These are phyloP conservation scores for Sabuloglossum arenarium DNA, from an alignment of 495 filamentous ascomycete species.

Conservation along the genomic window DNA sequence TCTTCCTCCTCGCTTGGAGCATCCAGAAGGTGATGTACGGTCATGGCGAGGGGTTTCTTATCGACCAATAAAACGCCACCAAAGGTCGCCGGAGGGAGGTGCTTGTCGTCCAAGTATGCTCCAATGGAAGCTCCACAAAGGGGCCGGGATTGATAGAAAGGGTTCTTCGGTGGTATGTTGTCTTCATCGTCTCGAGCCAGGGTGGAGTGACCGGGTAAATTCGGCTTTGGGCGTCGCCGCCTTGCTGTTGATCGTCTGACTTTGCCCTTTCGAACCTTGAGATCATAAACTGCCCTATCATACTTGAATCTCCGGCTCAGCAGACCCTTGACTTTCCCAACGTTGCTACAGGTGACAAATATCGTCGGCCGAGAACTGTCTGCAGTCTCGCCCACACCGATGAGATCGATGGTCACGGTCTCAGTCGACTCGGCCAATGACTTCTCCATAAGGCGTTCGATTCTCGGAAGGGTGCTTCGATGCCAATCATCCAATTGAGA, in stretches of 20 bases:
- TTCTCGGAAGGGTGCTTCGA: conserved; percentile 13
- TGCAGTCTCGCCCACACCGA: conserved; percentile 21
- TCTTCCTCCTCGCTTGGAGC: conserved; percentile 43
- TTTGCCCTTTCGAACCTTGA: conserved; percentile 22
- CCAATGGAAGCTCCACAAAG: conserved; percentile 82
- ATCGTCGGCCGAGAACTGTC: conserved; percentile 22
- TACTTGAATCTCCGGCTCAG: conserved; percentile 19
- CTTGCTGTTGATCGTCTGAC: conserved; percentile 17
- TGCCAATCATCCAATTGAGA: conserved; percentile 19
- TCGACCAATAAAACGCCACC: conserved; percentile 76
- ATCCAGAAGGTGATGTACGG: conserved; percentile 89
- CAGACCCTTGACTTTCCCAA: conserved; percentile 17
- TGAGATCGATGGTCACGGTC: conserved; percentile 21
- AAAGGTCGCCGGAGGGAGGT: conserved; percentile 74
- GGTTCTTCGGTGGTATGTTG: conserved; percentile 23
- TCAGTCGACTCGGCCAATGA: conserved; percentile 19
- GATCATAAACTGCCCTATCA: conserved; percentile 17
- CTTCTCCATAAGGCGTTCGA: conserved; percentile 20
- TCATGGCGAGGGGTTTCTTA: conserved; percentile 70
- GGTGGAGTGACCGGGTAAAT: conserved; percentile 1
- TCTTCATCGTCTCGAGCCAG: conserved; percentile 9
- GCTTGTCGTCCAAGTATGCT: conserved; percentile 62
- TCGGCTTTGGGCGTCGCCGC: not conserved
- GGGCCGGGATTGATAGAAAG: conserved; percentile 51
- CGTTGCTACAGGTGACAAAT: conserved; percentile 23